These are phyloP conservation scores for Colletotrichum chrysophilum DNA, from an alignment of 2,329 filamentous ascomycete genomes.

Conservation along the genomic window DNA sequence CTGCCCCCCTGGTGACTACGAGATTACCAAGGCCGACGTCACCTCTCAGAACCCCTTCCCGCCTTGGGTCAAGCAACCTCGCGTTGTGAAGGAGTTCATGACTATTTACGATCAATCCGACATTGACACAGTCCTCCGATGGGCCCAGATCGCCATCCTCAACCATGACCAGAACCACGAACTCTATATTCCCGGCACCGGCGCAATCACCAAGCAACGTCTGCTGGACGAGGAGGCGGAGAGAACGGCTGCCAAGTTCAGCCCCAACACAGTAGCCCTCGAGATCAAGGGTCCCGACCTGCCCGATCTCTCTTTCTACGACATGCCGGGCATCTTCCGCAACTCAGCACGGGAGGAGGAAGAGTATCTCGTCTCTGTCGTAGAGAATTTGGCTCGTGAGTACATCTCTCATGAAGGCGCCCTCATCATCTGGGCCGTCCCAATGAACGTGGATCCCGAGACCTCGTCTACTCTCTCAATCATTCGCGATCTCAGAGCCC, in stretches of 20 bases:
- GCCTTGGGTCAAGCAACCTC: conserved; percentile 65
- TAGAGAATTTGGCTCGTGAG: conserved; percentile 70
- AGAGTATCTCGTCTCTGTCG: conserved; percentile 72
- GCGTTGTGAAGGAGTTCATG: conserved; percentile 64
- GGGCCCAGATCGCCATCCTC: conserved; percentile 79
- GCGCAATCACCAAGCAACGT: conserved; percentile 42
- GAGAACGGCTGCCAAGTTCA: conserved; percentile 69
- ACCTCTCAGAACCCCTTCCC: conserved; percentile 61
- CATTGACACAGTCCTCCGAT: conserved; percentile 71
- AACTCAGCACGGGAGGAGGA: conserved; percentile 69
- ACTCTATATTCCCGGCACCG: conserved; percentile 59
- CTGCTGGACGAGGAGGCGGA: conserved; percentile 40
- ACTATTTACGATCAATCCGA: conserved; percentile 64
- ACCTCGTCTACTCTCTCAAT: conserved; percentile 75
- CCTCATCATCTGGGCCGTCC: conserved; percentile 77
- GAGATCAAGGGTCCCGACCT: conserved; percentile 75
- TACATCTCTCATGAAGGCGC: conserved; percentile 75
- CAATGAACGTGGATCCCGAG: conserved; percentile 80
- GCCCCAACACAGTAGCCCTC: conserved; percentile 80
- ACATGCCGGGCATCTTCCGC: conserved; percentile 83
- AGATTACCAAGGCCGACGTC: conserved; percentile 50
- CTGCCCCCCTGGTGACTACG: conserved; percentile 40
- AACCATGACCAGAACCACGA: conserved; percentile 65
- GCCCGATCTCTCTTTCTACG: conserved; percentile 81
- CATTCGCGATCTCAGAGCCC: conserved; percentile 62